Evolutionary conservation across 1,284 basidiomycete genomes (phyloP).

Genomic region (Cystobasidium pallidum): DNA sequence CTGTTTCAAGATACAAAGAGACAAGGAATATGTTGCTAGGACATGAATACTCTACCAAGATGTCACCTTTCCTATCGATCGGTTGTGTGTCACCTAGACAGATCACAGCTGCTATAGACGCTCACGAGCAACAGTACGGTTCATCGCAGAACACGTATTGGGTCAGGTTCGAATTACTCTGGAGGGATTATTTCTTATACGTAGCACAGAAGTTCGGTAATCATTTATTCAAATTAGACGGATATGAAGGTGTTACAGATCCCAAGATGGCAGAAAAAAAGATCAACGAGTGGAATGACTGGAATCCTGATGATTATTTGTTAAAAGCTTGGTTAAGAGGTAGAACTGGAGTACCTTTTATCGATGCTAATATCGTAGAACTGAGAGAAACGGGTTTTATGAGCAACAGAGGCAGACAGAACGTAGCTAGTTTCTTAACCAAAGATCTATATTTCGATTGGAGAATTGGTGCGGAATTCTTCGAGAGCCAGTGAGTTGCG

Average conservation of each 20-base stretch:
- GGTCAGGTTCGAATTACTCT: conserved; percentile 62
- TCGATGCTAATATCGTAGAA: conserved; percentile 64
- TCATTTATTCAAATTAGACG: conserved; percentile 59
- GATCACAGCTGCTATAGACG: conserved; percentile 57
- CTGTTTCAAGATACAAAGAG: conserved; percentile 61
- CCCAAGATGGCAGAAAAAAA: conserved; percentile 57
- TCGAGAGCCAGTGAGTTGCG: conserved; percentile 60
- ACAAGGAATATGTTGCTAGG: conserved; percentile 64
- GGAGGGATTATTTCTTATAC: conserved; percentile 64
- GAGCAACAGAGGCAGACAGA: conserved; percentile 64
- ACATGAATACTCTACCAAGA: conserved; percentile 63
- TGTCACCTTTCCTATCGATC: conserved; percentile 61
- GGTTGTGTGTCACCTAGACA: conserved; percentile 61
- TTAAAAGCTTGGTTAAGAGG: conserved; percentile 61
- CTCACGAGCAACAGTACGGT: conserved; percentile 56
- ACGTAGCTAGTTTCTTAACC: conserved; percentile 63
- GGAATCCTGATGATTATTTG: conserved; percentile 50
- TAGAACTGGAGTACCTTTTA: conserved; percentile 62
- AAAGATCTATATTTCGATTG: conserved; percentile 63
- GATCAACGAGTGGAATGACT: conserved; percentile 52
- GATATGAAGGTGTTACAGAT: conserved; percentile 59
- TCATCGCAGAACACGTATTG: conserved; percentile 59
- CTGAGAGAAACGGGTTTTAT: conserved; percentile 61
- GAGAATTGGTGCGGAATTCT: conserved; percentile 64
- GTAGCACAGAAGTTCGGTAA: conserved; percentile 57